Evolutionary conservation across 805 yeast genomes (phyloP).

Genomic region (Kregervanrija pseudodelftensis): DNA sequence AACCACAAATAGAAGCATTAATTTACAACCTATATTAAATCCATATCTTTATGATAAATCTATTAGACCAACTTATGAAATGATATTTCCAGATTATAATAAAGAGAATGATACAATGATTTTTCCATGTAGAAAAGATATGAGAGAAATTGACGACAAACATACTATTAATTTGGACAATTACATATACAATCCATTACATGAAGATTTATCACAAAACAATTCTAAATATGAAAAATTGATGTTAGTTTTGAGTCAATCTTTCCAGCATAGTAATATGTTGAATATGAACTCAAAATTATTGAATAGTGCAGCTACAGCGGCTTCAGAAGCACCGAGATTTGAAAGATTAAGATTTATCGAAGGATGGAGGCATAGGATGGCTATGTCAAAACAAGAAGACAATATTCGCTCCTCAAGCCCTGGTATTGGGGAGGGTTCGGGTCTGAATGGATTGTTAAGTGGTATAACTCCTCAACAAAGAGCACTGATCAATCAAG

Average conservation of each 20-base stretch:
- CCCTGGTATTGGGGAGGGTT: conserved; percentile 7
- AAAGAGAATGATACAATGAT: conserved; percentile 22
- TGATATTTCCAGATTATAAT: conserved; percentile 35
- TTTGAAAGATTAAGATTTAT: conserved; percentile 83
- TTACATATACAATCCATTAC: conserved; percentile 34
- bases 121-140: conserved; percentile 35
- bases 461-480: conserved; percentile 25
- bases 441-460: conserved; percentile 19
- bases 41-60: conserved; percentile 49
- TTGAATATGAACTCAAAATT: conserved; percentile 24
- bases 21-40: conserved; percentile 65
- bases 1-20: conserved; percentile 69
- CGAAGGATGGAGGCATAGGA: conserved; percentile 59
- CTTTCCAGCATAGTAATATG: conserved; percentile 27
- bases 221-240: conserved; percentile 84
- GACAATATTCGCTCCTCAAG: background rate
- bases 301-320: conserved; percentile 25
- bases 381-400: background rate
- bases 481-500: conserved; percentile 22
- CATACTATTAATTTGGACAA: conserved; percentile 16
- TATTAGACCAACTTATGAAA: conserved; percentile 35
- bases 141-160: conserved; percentile 16
- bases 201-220: conserved; percentile 68
- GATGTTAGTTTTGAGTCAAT: conserved; percentile 64
- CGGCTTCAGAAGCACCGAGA: conserved; percentile 12